phyloP scores from a whole-genome alignment of 495 filamentous ascomycete species.

The Penicillium argentinense region DNA sequence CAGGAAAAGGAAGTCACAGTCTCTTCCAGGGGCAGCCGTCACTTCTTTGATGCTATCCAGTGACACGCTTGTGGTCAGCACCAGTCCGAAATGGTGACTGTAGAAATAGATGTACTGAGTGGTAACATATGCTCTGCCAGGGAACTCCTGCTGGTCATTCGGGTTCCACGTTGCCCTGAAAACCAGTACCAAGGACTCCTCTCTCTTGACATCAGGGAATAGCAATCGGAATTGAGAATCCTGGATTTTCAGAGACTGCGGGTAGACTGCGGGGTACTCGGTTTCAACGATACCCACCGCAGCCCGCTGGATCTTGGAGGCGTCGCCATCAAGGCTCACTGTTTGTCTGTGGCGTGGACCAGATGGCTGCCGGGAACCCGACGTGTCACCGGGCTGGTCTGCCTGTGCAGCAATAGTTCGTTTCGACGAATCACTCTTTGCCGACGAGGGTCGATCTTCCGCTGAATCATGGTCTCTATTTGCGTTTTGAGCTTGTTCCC shows the following conservation, averaged over 20 bases:
- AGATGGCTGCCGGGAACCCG: conserved; percentile 12
- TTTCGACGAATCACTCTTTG: conserved; percentile 32
- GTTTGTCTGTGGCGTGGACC: conserved; percentile 70
- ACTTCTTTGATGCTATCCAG: conserved; percentile 81
- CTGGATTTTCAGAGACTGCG: conserved; percentile 77
- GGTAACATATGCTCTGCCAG: conserved; percentile 88
- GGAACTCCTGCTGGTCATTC: conserved; percentile 76
- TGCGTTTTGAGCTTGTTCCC: conserved; percentile 51
- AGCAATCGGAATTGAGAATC: conserved; percentile 90
- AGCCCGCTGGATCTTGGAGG: conserved; percentile 43
- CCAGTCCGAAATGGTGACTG: conserved; percentile 89
- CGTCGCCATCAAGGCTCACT: conserved; percentile 68
- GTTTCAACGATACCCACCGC: conserved; percentile 46
- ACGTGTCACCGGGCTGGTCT: conserved; percentile 13
- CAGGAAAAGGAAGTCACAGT: conserved; percentile 91
- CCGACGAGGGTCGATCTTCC: conserved; percentile 22
- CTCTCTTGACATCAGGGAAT: conserved; percentile 73
- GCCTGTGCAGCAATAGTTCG: conserved; percentile 18
- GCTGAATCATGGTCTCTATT: conserved; percentile 38
- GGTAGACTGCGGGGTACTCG: conserved; percentile 80
- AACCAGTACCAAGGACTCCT: conserved; percentile 78
- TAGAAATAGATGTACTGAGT: conserved; percentile 89
- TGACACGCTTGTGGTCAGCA: conserved; percentile 72
- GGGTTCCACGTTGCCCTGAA: conserved; percentile 75
- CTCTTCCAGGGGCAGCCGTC: conserved; percentile 81